Percentiles rank a stretch among this genome's conserved stretches.
Evolutionary conservation across 108 stramenopile genomes (phyloP).

Genomic region (Skeletonema menzelii): DNA sequence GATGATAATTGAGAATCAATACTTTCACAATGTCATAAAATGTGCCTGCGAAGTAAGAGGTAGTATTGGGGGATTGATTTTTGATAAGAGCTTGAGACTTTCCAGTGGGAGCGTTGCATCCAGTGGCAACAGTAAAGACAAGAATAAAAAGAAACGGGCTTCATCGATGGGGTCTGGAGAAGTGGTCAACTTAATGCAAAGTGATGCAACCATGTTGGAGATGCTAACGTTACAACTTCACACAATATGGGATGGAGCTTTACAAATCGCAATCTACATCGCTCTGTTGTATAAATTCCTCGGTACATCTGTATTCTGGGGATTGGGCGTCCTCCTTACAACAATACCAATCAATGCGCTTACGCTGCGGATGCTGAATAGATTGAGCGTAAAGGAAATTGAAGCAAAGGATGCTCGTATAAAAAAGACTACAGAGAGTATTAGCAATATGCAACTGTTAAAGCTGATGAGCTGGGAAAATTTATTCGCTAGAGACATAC

Average conservation of each 20-base stretch:
- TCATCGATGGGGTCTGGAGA: slow-evolving; percentile 60
- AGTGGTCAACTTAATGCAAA: slow-evolving; percentile 86
- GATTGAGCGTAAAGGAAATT: slow-evolving; percentile 57
- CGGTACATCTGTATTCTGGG: slow-evolving; percentile 61
- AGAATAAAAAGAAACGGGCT: slow-evolving; percentile 12
- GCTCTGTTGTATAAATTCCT: slow-evolving; percentile 61
- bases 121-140: background rate
- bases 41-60: slow-evolving; percentile 76
- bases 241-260: slow-evolving; percentile 84
- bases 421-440: slow-evolving; percentile 75
- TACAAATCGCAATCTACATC: slow-evolving; percentile 70
- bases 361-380: slow-evolving; percentile 60
- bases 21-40: slow-evolving; percentile 80
- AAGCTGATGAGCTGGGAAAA: slow-evolving; percentile 78
- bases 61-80: slow-evolving; percentile 68
- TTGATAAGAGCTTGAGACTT: slow-evolving; percentile 81
- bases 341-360: slow-evolving; percentile 76
- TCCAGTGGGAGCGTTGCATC: slow-evolving; percentile 47
- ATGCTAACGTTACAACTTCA: slow-evolving; percentile 76
- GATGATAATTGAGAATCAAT: slow-evolving; percentile 88
- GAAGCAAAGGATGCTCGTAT: slow-evolving; percentile 77
- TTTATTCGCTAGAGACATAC: slow-evolving; percentile 60
- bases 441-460: slow-evolving; percentile 76
- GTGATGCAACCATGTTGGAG: slow-evolving; percentile 84
- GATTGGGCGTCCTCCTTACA: slow-evolving; percentile 60